These are phyloP conservation scores for Papilionanthe hybrid DNA, from an alignment of 116 monocot species.

Conservation along the genomic window DNA sequence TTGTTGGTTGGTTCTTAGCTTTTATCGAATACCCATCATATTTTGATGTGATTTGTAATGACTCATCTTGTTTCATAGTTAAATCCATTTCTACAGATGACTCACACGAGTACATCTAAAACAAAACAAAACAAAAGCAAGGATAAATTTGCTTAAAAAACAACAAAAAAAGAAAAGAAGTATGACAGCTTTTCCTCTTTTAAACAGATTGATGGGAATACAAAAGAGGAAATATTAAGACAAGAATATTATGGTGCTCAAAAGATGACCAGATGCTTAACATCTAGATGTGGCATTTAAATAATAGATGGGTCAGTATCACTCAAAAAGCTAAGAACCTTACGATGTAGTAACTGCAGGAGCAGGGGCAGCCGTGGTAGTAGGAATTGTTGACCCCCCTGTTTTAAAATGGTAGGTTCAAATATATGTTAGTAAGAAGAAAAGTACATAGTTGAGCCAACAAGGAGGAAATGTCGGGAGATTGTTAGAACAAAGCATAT, in stretches of 20 bases:
- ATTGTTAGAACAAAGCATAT: background rate
- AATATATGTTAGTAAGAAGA: background rate
- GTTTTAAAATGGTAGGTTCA: constrained; percentile 7
- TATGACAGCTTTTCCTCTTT: background rate
- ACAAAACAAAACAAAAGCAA: too few species aligned
- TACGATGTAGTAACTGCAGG: constrained; percentile 32
- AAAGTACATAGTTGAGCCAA: background rate
- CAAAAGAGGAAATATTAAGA: background rate
- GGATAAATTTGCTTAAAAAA: too few species aligned
- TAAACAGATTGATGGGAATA: background rate
- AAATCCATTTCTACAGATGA: too few species aligned
- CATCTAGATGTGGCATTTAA: background rate
- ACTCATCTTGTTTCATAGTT: too few species aligned
- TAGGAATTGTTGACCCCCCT: constrained; percentile 31
- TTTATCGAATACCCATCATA: too few species aligned
- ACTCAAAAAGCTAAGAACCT: constrained; percentile 9
- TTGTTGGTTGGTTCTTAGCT: too few species aligned
- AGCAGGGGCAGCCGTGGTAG: constrained; percentile 22
- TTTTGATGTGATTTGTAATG: too few species aligned
- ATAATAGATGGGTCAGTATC: background rate
- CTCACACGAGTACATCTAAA: too few species aligned
- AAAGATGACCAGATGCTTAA: background rate
- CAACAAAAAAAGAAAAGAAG: too few species aligned
- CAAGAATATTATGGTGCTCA: background rate
- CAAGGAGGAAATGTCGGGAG: background rate